These are phyloP conservation scores for Suillus variegatus DNA, from an alignment of 768 basidiomycete genomes.

Conservation along the genomic window DNA sequence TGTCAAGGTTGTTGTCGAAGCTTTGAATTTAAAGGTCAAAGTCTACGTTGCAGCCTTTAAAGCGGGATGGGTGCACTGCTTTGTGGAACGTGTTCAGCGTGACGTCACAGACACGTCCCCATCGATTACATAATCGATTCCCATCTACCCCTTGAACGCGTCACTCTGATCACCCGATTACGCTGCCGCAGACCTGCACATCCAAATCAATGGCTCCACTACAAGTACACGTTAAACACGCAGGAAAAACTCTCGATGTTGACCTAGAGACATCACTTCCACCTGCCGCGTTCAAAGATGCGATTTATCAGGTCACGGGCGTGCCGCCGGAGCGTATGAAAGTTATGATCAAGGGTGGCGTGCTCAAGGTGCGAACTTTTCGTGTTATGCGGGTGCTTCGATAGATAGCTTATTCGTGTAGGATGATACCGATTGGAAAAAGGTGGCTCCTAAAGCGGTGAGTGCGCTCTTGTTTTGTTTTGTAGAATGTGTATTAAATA, in stretches of 20 bases:
- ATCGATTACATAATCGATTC: conserved; percentile 32
- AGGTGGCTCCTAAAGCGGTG: conserved; percentile 81
- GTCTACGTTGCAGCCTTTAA: not conserved
- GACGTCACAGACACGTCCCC: conserved; percentile 23
- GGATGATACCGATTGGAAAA: conserved; percentile 89
- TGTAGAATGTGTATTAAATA: not conserved
- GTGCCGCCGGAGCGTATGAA: conserved; percentile 94
- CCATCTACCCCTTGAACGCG: conserved; percentile 22
- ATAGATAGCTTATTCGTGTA: conserved; percentile 30
- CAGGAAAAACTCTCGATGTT: conserved; percentile 76
- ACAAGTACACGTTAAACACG: conserved; percentile 85
- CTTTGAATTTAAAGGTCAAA: not conserved
- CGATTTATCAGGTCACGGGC: conserved; percentile 78
- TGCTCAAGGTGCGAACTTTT: conserved; percentile 69
- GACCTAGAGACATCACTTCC: conserved; percentile 72
- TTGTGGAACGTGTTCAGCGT: conserved; percentile 24
- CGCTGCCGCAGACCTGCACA: conserved; percentile 7
- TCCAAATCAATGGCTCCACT: conserved; percentile 57
- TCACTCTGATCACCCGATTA: conserved; percentile 12
- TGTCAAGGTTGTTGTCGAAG: not conserved
- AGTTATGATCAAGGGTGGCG: conserved; percentile 92
- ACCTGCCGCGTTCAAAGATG: conserved; percentile 77
- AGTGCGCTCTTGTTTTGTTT: conserved; percentile 24
- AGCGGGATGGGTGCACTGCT: not conserved
- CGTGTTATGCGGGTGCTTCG: not conserved